Percentiles rank a stretch among this genome's conserved stretches.
Evolutionary conservation across 2,329 filamentous ascomycete genomes (phyloP).

Genomic region (Balansia obtecta): DNA sequence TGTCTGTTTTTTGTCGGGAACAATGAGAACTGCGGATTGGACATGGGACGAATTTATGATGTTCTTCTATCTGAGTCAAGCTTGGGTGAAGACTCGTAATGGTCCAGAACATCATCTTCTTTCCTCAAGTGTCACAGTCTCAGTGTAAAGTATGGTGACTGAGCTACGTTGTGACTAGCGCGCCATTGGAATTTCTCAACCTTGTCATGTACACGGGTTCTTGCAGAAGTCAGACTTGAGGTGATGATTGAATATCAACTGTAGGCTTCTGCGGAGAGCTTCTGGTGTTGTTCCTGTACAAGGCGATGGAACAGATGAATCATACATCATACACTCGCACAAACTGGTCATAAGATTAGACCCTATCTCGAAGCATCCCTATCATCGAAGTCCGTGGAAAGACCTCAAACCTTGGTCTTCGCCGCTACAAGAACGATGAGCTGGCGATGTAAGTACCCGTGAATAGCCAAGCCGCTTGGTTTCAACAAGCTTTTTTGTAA

Average conservation of each 20-base stretch:
- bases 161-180: background rate
- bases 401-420: background rate
- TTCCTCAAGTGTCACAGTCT: background rate
- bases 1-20: background rate
- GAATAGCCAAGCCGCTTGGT: background rate
- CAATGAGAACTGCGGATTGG: background rate
- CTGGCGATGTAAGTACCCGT: constrained; percentile 4
- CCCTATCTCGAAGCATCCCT: background rate
- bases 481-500: background rate
- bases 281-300: background rate
- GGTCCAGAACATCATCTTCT: background rate
- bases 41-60: background rate
- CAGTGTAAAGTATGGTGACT: background rate
- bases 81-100: background rate
- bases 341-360: background rate
- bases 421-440: constrained; percentile 2
- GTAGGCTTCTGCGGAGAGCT: background rate
- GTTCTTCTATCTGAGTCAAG: background rate
- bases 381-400: background rate
- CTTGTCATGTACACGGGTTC: background rate
- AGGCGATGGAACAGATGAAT: background rate
- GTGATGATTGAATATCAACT: background rate
- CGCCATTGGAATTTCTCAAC: background rate
- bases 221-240: background rate
- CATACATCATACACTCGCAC: background rate